Conservation (phyloP, 208 protist genomes). For the Trypanosoma lewisi region DNA sequence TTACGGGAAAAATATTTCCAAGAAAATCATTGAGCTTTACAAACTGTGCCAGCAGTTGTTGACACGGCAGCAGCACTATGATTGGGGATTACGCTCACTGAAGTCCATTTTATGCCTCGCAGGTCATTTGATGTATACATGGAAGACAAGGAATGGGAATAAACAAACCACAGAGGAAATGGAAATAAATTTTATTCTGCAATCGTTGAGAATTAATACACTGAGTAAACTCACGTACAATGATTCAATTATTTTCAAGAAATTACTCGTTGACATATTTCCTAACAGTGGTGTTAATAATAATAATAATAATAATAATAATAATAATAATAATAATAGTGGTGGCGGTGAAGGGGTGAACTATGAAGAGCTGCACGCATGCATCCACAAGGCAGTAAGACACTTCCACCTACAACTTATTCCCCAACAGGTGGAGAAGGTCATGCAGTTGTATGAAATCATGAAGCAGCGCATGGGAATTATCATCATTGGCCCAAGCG, state of each 20-base stretch:
- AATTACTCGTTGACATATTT: slow-evolving; percentile 91
- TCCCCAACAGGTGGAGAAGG: slow-evolving; percentile 78
- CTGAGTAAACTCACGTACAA: slow-evolving; percentile 96
- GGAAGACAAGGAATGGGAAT: slow-evolving; percentile 65
- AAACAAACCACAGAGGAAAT: slow-evolving; percentile 66
- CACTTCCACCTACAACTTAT: slow-evolving; percentile 69
- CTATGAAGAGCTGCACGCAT: slow-evolving; percentile 83
- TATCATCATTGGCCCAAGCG: slow-evolving; percentile 91
- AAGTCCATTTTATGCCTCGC: slow-evolving; percentile 95
- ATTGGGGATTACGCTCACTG: slow-evolving; percentile 97
- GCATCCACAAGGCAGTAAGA: slow-evolving; percentile 65
- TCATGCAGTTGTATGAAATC: slow-evolving; percentile 93
- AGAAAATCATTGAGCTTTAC: slow-evolving; percentile 91
- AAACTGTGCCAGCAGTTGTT: slow-evolving; percentile 95
- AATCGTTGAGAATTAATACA: slow-evolving; percentile 97
- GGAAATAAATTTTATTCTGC: slow-evolving; percentile 92
- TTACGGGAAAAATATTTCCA: slow-evolving; percentile 76
- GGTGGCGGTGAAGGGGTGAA: no score
- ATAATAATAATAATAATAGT: no score
- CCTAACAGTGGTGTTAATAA: slow-evolving; percentile 58
- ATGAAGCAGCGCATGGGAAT: slow-evolving; percentile 93
- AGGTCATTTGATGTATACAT: slow-evolving; percentile 80
- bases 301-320: no score
- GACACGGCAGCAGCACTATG: slow-evolving; percentile 97
- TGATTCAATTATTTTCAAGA: slow-evolving; percentile 94